A percentile compares a stretch with the other conserved stretches of the same genome.
Evolutionary conservation across 352 stramenopile species (phyloP).

Genomic region (Globisporangium middletonii): DNA sequence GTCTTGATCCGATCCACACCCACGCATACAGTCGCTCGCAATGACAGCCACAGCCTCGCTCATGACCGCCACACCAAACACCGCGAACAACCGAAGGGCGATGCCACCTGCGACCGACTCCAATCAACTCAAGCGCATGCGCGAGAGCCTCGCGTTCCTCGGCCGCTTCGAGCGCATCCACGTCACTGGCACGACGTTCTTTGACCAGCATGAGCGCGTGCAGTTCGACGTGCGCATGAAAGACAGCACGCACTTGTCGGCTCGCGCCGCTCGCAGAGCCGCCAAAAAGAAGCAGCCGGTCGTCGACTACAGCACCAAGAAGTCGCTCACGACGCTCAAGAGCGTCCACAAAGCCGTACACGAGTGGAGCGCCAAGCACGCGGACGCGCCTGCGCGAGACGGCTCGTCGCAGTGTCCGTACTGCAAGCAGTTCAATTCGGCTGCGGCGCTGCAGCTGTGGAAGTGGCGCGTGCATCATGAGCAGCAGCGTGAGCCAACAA

Average conservation of each 20-base stretch:
- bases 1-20: no score
- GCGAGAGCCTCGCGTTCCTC: background rate
- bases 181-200: background rate
- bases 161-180: background rate
- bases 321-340: slow-evolving; percentile 3
- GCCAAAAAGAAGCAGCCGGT: slow-evolving; percentile 1
- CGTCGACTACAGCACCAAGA: background rate
- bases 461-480: background rate
- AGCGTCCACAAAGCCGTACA: background rate
- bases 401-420: background rate
- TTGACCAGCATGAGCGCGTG: background rate
- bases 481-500: background rate
- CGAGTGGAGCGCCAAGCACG: slow-evolving; percentile 2
- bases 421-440: slow-evolving; percentile 5
- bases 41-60: no score
- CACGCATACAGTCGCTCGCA: no score
- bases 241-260: background rate
- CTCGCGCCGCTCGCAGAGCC: background rate
- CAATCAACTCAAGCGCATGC: background rate
- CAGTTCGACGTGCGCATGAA: background rate
- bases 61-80: no score
- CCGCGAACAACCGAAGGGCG: no score
- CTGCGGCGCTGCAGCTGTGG: slow-evolving; percentile 4
- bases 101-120: background rate
- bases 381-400: background rate